Evolutionary conservation across 805 yeast genomes (phyloP).

Genomic region (Candida krabiensis): DNA sequence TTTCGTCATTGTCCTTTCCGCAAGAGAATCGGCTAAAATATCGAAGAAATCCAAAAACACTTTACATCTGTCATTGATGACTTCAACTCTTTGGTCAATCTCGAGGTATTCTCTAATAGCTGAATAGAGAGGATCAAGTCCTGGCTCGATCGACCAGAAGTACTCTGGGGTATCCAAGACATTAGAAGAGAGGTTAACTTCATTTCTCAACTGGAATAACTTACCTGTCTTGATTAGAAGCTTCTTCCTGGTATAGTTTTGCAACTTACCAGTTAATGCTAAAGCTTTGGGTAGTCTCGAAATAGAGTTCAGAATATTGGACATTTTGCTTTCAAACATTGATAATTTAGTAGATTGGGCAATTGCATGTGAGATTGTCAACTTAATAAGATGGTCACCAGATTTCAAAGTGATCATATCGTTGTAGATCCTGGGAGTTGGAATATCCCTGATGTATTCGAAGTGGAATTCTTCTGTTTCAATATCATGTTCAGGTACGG

Average conservation of each 20-base stretch:
- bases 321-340: constrained; percentile 88
- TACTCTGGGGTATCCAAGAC: constrained; percentile 94
- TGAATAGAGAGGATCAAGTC: constrained; percentile 84
- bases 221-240: constrained; percentile 86
- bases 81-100: constrained; percentile 92
- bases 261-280: constrained; percentile 86
- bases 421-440: constrained; percentile 73
- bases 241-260: constrained; percentile 75
- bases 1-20: constrained; percentile 87
- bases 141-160: constrained; percentile 96
- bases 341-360: constrained; percentile 94
- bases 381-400: constrained; percentile 88
- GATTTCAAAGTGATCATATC: constrained; percentile 90
- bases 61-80: constrained; percentile 88
- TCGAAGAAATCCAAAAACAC: constrained; percentile 93
- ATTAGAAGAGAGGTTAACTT: constrained; percentile 87
- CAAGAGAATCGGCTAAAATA: constrained; percentile 89
- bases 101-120: constrained; percentile 92
- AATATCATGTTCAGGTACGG: constrained; percentile 83
- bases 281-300: constrained; percentile 86
- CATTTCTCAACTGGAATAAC: constrained; percentile 85
- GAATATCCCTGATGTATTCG: constrained; percentile 52
- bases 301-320: constrained; percentile 76
- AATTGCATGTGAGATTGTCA: constrained; percentile 93
- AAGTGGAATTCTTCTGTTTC: constrained; percentile 88